These are phyloP conservation scores for Candida vaughaniae DNA, from an alignment of 805 yeast genomes.

Conservation along the genomic window DNA sequence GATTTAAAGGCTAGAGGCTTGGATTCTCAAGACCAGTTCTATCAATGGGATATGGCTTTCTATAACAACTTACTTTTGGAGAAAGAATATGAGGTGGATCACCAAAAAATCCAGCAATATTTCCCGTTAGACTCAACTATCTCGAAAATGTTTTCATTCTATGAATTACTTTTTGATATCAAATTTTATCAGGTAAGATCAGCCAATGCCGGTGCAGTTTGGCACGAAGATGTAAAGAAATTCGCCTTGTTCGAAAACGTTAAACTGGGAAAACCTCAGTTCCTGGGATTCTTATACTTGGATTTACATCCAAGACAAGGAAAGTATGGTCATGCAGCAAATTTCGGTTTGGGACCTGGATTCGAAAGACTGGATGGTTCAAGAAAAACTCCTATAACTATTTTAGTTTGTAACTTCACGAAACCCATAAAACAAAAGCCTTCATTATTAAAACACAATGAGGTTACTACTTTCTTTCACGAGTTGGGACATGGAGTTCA, in stretches of 20 bases:
- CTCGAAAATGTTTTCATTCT: conserved; percentile 65
- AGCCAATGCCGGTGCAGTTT: conserved; percentile 43
- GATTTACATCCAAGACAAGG: conserved; percentile 86
- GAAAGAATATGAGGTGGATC: conserved; percentile 68
- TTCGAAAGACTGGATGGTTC: conserved; percentile 47
- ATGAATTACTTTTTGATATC: conserved; percentile 66
- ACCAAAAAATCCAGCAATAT: conserved; percentile 68
- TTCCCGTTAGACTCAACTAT: conserved; percentile 74
- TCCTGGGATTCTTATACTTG: conserved; percentile 76
- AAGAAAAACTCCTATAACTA: conserved; percentile 66
- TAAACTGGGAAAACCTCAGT: conserved; percentile 37
- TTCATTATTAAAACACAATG: conserved; percentile 71
- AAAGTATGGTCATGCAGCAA: conserved; percentile 88
- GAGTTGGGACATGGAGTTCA: conserved; percentile 91
- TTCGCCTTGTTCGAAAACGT: conserved; percentile 69
- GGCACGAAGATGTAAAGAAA: conserved; percentile 81
- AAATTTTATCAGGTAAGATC: conserved; percentile 57
- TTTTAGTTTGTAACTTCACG: conserved; percentile 82
- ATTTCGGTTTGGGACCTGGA: conserved; percentile 66
- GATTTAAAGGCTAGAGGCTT: conserved; percentile 50
- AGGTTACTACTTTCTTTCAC: conserved; percentile 83
- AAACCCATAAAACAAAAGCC: conserved; percentile 70
- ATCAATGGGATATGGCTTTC: conserved; percentile 74
- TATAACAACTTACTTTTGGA: conserved; percentile 67
- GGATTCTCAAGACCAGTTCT: conserved; percentile 37